phyloP scores from a whole-genome alignment of 345 rosid species.

The Jatropha curcas region DNA sequence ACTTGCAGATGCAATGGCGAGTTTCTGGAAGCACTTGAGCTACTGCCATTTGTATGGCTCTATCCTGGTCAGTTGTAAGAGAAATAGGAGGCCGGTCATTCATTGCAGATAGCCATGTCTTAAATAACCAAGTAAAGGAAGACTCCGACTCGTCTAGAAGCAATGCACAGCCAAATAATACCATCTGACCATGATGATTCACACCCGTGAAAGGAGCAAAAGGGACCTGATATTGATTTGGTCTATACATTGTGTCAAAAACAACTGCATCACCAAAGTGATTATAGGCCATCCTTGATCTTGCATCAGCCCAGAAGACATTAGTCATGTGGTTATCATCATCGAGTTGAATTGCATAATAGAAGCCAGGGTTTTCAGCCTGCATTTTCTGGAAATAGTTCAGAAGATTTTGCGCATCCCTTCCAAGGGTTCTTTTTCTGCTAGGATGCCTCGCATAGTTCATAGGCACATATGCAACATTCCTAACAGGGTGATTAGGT shows the following conservation, averaged over 20 bases:
- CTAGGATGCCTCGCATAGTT: slow-evolving; percentile 39
- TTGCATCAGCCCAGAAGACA: slow-evolving; percentile 76
- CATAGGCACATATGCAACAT: slow-evolving; percentile 20
- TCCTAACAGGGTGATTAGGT: slow-evolving; percentile 35
- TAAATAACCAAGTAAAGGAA: slow-evolving; percentile 64
- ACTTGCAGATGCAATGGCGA: slow-evolving; percentile 66
- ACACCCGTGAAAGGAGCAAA: slow-evolving; percentile 70
- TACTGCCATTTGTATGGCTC: slow-evolving; percentile 64
- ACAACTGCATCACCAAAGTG: slow-evolving; percentile 66
- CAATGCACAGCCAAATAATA: slow-evolving; percentile 68
- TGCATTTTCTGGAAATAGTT: slow-evolving; percentile 68
- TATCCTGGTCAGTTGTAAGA: slow-evolving; percentile 68
- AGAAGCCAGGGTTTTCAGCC: slow-evolving; percentile 65
- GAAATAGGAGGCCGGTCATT: slow-evolving; percentile 54
- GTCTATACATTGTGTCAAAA: slow-evolving; percentile 68
- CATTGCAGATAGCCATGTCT: slow-evolving; percentile 67
- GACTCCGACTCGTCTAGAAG: slow-evolving; percentile 68
- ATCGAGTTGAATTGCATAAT: slow-evolving; percentile 67
- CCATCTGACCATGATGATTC: slow-evolving; percentile 66
- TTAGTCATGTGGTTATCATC: slow-evolving; percentile 62
- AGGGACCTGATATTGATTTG: slow-evolving; percentile 69
- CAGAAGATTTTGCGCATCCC: slow-evolving; percentile 61
- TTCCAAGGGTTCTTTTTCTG: slow-evolving; percentile 52
- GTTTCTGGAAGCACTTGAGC: slow-evolving; percentile 59
- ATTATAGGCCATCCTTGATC: slow-evolving; percentile 60